These are phyloP conservation scores for Durio zibethinus DNA, from an alignment of 345 rosid genomes.

Conservation along the genomic window DNA sequence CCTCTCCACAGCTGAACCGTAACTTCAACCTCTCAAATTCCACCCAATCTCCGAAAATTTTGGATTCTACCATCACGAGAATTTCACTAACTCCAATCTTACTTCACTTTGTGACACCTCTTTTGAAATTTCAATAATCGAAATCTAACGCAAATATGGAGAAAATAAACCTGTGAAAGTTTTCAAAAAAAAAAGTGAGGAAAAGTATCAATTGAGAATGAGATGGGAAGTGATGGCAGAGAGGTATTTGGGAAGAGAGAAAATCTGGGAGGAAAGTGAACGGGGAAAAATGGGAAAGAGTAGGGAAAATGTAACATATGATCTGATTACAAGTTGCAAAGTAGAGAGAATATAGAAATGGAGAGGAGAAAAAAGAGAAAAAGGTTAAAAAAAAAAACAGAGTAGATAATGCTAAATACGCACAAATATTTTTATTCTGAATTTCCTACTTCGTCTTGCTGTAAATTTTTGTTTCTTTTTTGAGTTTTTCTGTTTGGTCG, in stretches of 20 bases:
- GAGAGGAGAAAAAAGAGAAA: neutral
- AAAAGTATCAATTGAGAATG: neutral
- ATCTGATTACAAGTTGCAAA: slow-evolving; percentile 38
- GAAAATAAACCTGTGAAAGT: neutral
- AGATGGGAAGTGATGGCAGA: neutral
- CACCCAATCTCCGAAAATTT: slow-evolving; percentile 5
- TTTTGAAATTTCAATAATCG: slow-evolving; percentile 11
- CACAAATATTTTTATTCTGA: neutral
- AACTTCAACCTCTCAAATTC: slow-evolving; percentile 18
- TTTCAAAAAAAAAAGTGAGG: neutral
- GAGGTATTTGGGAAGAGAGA: slow-evolving; percentile 19
- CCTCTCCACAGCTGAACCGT: slow-evolving; percentile 31
- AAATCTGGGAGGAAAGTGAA: slow-evolving; percentile 31
- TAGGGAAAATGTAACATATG: slow-evolving; percentile 15
- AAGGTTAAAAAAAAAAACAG: neutral
- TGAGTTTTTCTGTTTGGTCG: neutral
- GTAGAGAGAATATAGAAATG: slow-evolving; percentile 26
- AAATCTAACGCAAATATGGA: neutral
- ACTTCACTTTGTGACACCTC: slow-evolving; percentile 9
- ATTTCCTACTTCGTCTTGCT: neutral
- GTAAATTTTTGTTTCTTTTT: neutral
- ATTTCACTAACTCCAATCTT: slow-evolving; percentile 15
- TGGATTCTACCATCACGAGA: slow-evolving; percentile 23
- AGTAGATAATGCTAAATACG: slow-evolving; percentile 4
- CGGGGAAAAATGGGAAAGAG: slow-evolving; percentile 20